Conservation (phyloP, 345 rosid genomes). For the Microthlaspi erraticum region DNA sequence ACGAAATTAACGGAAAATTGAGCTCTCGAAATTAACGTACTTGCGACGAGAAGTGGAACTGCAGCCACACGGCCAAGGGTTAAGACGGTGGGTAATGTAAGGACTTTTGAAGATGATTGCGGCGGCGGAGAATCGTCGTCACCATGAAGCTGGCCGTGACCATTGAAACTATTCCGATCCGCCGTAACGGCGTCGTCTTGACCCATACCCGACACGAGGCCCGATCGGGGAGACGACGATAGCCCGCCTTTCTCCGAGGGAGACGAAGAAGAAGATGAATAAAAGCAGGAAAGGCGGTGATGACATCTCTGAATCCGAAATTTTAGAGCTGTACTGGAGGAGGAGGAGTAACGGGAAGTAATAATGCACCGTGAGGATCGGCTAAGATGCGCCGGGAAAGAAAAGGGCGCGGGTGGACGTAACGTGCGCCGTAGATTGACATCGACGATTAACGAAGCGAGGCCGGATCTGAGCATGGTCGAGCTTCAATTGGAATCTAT, state of each 20-base stretch:
- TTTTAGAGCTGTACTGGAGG: slow-evolving; percentile 15
- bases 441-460: slow-evolving; percentile 32
- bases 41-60: slow-evolving; percentile 78
- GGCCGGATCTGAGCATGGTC: slow-evolving; percentile 44
- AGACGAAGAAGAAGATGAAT: slow-evolving; percentile 25
- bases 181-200: slow-evolving; percentile 48
- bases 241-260: slow-evolving; percentile 35
- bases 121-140: slow-evolving; percentile 40
- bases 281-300: slow-evolving; percentile 18
- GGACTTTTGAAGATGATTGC: slow-evolving; percentile 55
- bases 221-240: slow-evolving; percentile 40
- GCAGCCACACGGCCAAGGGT: slow-evolving; percentile 94
- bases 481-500: neutral
- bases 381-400: slow-evolving; percentile 48
- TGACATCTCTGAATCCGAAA: slow-evolving; percentile 24
- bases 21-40: slow-evolving; percentile 47
- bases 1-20: neutral
- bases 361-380: slow-evolving; percentile 8
- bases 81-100: slow-evolving; percentile 86
- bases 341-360: slow-evolving; percentile 24
- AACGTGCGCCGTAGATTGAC: slow-evolving; percentile 47
- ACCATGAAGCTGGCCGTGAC: slow-evolving; percentile 9
- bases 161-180: slow-evolving; percentile 36
- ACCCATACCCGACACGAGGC: slow-evolving; percentile 48
- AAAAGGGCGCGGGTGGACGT: slow-evolving; percentile 32